Conservation (phyloP, 176 grass and related monocot species). For the Zea mays region DNA sequence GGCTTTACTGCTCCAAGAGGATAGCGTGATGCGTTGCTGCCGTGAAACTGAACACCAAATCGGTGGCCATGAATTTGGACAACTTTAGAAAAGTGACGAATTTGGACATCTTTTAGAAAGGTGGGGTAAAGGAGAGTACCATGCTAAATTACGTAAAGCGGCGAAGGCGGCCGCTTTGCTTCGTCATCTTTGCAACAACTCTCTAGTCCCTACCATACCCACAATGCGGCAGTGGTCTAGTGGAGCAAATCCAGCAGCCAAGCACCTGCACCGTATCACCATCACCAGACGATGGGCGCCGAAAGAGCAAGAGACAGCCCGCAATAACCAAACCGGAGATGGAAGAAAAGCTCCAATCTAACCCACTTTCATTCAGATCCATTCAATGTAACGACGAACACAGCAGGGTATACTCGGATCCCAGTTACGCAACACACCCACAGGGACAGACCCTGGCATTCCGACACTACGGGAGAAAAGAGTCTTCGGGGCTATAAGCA, state of each 20-base stretch:
- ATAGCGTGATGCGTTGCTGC: no score
- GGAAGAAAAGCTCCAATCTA: slow-evolving; percentile 30
- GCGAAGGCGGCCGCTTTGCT: not conserved
- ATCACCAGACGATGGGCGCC: not conserved
- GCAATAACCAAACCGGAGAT: slow-evolving; percentile 9
- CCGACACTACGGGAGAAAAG: slow-evolving; percentile 13
- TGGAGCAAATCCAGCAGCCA: slow-evolving; percentile 34
- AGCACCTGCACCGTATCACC: not conserved
- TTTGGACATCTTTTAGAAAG: no score
- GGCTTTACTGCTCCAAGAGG: no score
- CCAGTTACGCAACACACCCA: slow-evolving; percentile 24
- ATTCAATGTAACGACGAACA: slow-evolving; percentile 34
- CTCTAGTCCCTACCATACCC: not conserved
- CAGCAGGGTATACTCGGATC: slow-evolving; percentile 10
- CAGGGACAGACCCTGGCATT: slow-evolving; percentile 30
- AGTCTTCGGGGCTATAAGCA: slow-evolving; percentile 47
- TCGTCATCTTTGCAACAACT: slow-evolving; percentile 34
- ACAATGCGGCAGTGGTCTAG: not conserved
- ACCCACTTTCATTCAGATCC: slow-evolving; percentile 58
- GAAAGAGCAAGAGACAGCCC: not conserved
- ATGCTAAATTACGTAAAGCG: not conserved
- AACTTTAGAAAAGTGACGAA: not conserved
- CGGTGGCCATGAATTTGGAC: not conserved
- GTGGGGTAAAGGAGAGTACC: no score
- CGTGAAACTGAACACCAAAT: not conserved